Conservation (phyloP, 768 basidiomycete species). For the Candolleomyces aberdarensis region DNA sequence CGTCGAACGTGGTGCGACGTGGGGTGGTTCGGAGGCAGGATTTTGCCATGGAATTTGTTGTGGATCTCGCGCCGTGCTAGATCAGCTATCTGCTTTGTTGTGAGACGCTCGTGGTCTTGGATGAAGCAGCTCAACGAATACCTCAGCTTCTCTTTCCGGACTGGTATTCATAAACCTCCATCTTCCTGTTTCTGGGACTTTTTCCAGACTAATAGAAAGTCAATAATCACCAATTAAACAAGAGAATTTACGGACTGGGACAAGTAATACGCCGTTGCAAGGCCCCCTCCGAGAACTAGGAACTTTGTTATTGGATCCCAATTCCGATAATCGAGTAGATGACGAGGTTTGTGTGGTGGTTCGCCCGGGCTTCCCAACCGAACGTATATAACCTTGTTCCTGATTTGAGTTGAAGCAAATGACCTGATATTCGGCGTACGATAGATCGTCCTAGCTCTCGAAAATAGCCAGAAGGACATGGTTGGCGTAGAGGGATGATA, state of each 20-base stretch:
- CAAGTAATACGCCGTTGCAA: slow-evolving; percentile 26
- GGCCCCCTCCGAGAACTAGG: slow-evolving; percentile 5
- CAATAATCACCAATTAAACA: not conserved
- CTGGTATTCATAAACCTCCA: slow-evolving; percentile 86
- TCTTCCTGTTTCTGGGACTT: slow-evolving; percentile 82
- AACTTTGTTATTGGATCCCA: slow-evolving; percentile 4
- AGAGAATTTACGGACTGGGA: slow-evolving; percentile 27
- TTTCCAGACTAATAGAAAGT: slow-evolving; percentile 58
- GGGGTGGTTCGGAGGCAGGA: slow-evolving; percentile 68
- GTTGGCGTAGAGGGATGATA: too few species aligned
- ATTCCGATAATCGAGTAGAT: not conserved
- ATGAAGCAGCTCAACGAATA: slow-evolving; percentile 22
- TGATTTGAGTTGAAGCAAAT: not conserved
- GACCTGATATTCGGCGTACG: not conserved
- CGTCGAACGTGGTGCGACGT: slow-evolving; percentile 63
- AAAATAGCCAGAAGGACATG: not conserved
- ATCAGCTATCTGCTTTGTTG: slow-evolving; percentile 38
- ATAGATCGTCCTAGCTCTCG: not conserved
- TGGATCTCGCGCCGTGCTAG: slow-evolving; percentile 40
- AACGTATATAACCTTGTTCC: slow-evolving; percentile 1
- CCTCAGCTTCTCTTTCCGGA: slow-evolving; percentile 52
- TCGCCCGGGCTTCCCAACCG: slow-evolving; percentile 9
- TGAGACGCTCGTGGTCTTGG: not conserved
- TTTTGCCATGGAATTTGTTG: slow-evolving; percentile 45
- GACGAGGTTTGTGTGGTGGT: not conserved